phyloP scores from a whole-genome alignment of 352 stramenopile genomes.

The Phytophthora sansomeana region DNA sequence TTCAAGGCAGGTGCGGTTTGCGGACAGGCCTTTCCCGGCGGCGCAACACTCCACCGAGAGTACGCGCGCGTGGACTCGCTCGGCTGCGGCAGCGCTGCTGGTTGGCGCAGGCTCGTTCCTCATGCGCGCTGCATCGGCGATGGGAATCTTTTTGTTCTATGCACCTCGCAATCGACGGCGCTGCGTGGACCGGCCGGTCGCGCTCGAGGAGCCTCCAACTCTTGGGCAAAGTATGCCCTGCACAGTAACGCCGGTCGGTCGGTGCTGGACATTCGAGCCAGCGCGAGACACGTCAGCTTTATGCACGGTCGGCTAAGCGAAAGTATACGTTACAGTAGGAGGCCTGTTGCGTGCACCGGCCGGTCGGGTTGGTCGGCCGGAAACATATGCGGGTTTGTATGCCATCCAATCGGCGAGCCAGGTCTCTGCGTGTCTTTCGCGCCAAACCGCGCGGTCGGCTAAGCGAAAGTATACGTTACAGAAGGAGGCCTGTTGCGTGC shows the following conservation, averaged over 20 bases:
- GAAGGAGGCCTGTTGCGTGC: slow-evolving; percentile 29
- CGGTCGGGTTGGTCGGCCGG: slow-evolving; percentile 27
- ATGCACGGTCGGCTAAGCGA: neutral
- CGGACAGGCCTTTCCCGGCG: neutral
- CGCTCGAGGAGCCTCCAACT: neutral
- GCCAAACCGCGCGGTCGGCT: slow-evolving; percentile 1
- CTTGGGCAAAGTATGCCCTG: slow-evolving; percentile 9
- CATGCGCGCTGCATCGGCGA: neutral
- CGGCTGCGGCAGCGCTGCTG: neutral
- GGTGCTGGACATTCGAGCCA: slow-evolving; percentile 4
- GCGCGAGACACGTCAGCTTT: neutral
- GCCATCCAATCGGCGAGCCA: no score
- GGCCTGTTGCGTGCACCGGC: no score
- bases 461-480: no score
- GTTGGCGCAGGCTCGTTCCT: slow-evolving; percentile 2
- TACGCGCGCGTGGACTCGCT: no score
- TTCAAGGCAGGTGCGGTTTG: no score
- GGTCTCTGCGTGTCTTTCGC: neutral
- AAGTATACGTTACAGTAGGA: slow-evolving; percentile 23
- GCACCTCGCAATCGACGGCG: no score
- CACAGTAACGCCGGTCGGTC: neutral
- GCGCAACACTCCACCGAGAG: no score
- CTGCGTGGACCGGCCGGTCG: slow-evolving; percentile 34
- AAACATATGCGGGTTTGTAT: no score
- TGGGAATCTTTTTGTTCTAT: neutral